A percentile compares a stretch with the other conserved stretches of the same genome.
Evolutionary conservation across 352 stramenopile genomes (phyloP).

Genomic region (Phytophthora multivora): DNA sequence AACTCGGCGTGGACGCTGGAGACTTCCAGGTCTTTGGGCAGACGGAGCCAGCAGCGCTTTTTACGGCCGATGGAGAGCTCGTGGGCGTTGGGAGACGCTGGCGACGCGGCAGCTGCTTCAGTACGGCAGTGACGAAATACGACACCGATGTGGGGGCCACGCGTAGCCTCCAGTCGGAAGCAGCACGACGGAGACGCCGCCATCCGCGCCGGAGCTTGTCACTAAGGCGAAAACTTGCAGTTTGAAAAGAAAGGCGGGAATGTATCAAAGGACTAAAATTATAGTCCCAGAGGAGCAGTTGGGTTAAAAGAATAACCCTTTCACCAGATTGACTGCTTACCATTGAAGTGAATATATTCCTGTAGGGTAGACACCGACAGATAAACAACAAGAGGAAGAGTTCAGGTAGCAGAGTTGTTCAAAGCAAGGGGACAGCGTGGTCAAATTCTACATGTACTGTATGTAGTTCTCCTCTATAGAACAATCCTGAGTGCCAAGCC

Average conservation of each 20-base stretch:
- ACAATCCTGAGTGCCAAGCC: too few species aligned
- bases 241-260: constrained; percentile 17
- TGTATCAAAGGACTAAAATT: constrained; percentile 13
- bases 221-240: constrained; percentile 20
- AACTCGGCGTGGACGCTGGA: constrained; percentile 62
- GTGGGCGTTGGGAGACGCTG: background rate
- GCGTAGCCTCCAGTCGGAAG: constrained; percentile 34
- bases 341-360: too few species aligned
- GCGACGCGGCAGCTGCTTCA: background rate
- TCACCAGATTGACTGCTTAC: too few species aligned
- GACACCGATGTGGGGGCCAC: constrained; percentile 26
- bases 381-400: too few species aligned
- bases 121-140: constrained; percentile 16
- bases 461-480: too few species aligned
- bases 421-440: too few species aligned
- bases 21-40: constrained; percentile 61
- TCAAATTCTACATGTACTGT: too few species aligned
- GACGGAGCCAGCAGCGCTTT: constrained; percentile 52
- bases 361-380: too few species aligned
- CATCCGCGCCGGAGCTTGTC: constrained; percentile 4
- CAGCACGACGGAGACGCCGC: constrained; percentile 32
- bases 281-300: background rate
- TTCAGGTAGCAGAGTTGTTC: too few species aligned
- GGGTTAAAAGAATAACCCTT: too few species aligned
- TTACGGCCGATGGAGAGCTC: constrained; percentile 52